These are phyloP conservation scores for Spathaspora boniae DNA, from an alignment of 805 yeast species.

Conservation along the genomic window DNA sequence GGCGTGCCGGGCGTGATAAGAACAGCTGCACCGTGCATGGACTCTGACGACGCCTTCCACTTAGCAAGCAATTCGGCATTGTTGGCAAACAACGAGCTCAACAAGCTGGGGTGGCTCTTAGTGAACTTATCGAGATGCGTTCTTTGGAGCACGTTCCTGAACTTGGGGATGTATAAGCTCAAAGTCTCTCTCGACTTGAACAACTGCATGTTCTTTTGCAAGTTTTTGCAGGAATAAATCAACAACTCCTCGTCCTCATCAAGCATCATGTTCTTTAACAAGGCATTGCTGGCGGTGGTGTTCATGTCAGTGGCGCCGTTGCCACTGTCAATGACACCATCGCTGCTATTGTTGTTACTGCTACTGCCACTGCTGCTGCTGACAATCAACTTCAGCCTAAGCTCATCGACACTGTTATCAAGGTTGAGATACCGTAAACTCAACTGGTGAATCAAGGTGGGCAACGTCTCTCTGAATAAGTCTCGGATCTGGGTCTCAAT, in stretches of 20 bases:
- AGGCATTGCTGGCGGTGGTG: constrained; percentile 8
- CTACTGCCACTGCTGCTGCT: constrained; percentile 7
- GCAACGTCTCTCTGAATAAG: constrained; percentile 78
- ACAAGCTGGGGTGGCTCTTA: constrained; percentile 34
- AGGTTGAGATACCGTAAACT: constrained; percentile 50
- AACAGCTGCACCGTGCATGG: not conserved
- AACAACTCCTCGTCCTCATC: constrained; percentile 10
- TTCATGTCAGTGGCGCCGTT: not conserved
- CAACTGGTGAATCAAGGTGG: constrained; percentile 72
- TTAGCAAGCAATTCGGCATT: constrained; percentile 9
- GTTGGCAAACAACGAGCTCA: constrained; percentile 33
- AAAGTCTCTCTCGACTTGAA: constrained; percentile 70
- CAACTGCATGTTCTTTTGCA: constrained; percentile 36
- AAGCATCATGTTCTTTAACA: no score
- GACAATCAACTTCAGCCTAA: constrained; percentile 3
- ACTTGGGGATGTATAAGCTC: constrained; percentile 59
- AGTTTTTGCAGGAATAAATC: constrained; percentile 47
- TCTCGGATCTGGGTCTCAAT: constrained; percentile 79
- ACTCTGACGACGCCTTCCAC: constrained; percentile 3
- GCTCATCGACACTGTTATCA: not conserved
- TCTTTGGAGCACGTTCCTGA: constrained; percentile 57
- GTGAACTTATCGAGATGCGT: constrained; percentile 43
- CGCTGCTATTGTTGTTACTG: constrained; percentile 1
- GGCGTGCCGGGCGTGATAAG: not conserved
- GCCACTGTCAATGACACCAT: not conserved